These are phyloP conservation scores for Linderniella brevidens DNA, from an alignment of 257 asterid species.

Conservation along the genomic window DNA sequence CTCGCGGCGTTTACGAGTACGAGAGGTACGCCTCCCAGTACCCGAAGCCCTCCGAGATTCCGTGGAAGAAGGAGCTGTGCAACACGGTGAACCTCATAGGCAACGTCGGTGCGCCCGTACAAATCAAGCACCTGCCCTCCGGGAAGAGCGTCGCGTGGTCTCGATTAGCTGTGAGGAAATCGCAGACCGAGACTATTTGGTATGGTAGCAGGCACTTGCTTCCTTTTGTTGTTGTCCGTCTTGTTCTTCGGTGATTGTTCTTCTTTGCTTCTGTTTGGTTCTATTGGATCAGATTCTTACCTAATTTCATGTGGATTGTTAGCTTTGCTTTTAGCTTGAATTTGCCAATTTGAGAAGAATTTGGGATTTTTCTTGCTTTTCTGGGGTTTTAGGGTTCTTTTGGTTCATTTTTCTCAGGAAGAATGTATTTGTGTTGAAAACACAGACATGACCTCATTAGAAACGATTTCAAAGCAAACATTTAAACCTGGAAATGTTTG, in stretches of 20 bases:
- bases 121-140: constrained; percentile 53
- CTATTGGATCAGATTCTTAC: neutral
- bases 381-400: no score
- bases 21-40: constrained; percentile 26
- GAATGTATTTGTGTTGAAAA: no score
- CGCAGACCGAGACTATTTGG: constrained; percentile 66
- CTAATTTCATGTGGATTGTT: neutral
- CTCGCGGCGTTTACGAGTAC: constrained; percentile 24
- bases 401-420: no score
- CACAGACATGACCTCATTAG: no score
- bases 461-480: no score
- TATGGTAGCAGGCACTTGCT: constrained; percentile 2
- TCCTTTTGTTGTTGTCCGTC: neutral
- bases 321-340: neutral
- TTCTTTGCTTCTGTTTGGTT: no score
- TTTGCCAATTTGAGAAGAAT: neutral
- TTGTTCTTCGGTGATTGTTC: neutral
- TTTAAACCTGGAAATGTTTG: no score
- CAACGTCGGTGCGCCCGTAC: constrained; percentile 54
- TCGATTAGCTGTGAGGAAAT: constrained; percentile 73
- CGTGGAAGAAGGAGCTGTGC: constrained; percentile 46
- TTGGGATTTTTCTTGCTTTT: no score
- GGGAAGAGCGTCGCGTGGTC: constrained; percentile 72
- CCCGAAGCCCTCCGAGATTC: constrained; percentile 35
- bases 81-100: constrained; percentile 67